Conservation (phyloP, 495 filamentous ascomycete species). For the Aspergillus sclerotioniger region DNA sequence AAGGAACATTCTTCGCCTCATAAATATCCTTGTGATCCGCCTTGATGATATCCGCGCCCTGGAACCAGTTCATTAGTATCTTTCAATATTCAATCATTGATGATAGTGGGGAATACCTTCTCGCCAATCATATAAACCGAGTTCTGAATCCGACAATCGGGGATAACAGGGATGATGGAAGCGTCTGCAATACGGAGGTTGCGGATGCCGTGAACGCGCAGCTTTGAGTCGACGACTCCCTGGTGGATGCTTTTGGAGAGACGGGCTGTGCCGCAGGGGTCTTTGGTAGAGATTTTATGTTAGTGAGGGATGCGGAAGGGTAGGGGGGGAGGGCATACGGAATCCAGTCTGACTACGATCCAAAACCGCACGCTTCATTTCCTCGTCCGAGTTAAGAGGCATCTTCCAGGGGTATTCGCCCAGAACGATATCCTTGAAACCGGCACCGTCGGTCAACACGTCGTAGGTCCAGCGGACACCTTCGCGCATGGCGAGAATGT, state of each 20-base stretch:
- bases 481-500: slow-evolving; percentile 56
- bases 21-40: slow-evolving; percentile 30
- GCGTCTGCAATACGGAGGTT: slow-evolving; percentile 51
- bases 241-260: slow-evolving; percentile 52
- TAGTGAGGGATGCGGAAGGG: too few relatives aligned
- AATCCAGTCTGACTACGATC: slow-evolving; percentile 59
- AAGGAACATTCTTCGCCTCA: slow-evolving; percentile 21
- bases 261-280: slow-evolving; percentile 55
- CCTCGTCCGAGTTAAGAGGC: slow-evolving; percentile 53
- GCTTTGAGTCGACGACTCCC: slow-evolving; percentile 53
- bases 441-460: slow-evolving; percentile 52
- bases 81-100: too few relatives aligned
- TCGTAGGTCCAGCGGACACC: slow-evolving; percentile 56
- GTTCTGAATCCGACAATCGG: slow-evolving; percentile 41
- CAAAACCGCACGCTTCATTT: slow-evolving; percentile 55
- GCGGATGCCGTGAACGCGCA: slow-evolving; percentile 52
- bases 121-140: slow-evolving; percentile 60
- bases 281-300: slow-evolving; percentile 1
- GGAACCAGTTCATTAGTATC: background rate
- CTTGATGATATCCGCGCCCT: slow-evolving; percentile 37
- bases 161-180: slow-evolving; percentile 37
- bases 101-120: slow-evolving; percentile 34
- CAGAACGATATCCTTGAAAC: slow-evolving; percentile 55
- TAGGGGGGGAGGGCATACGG: too few relatives aligned
- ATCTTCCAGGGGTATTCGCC: slow-evolving; percentile 59